Conservation (phyloP, 768 basidiomycete species). For the Chalciporus sphaerocephalus region DNA sequence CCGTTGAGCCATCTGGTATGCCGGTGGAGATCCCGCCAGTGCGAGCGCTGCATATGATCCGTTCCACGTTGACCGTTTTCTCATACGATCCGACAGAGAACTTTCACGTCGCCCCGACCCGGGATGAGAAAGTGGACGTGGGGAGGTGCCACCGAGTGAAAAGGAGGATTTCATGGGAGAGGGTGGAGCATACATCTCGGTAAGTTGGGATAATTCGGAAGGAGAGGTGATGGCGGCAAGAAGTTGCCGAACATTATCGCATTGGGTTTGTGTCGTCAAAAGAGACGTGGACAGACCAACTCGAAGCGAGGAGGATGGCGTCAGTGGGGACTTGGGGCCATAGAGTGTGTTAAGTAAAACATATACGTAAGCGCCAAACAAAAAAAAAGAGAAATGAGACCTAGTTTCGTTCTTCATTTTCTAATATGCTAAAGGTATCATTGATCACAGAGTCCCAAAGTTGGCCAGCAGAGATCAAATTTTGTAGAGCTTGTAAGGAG, state of each 20-base stretch:
- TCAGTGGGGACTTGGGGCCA: constrained; percentile 38
- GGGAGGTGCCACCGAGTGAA: constrained; percentile 22
- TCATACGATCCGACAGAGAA: constrained; percentile 22
- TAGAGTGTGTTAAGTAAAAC: constrained; percentile 32
- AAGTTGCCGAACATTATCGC: constrained; percentile 76
- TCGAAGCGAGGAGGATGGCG: constrained; percentile 42
- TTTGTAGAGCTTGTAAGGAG: constrained; percentile 59
- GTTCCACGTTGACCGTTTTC: constrained; percentile 74
- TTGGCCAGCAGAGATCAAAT: constrained; percentile 62
- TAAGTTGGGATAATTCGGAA: constrained; percentile 65
- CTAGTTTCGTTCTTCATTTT: constrained; percentile 68
- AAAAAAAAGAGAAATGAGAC: constrained; percentile 8
- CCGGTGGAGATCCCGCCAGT: constrained; percentile 41
- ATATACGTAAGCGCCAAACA: not conserved
- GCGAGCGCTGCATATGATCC: constrained; percentile 57
- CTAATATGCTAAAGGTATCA: constrained; percentile 60
- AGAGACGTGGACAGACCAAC: constrained; percentile 70
- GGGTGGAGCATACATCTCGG: constrained; percentile 87
- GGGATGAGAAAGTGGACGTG: constrained; percentile 46
- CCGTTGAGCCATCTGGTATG: constrained; percentile 39
- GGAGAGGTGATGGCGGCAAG: constrained; percentile 73
- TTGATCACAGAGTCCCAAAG: constrained; percentile 73
- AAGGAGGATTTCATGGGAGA: constrained; percentile 43
- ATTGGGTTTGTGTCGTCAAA: constrained; percentile 72
- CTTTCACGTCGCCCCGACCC: constrained; percentile 20